A percentile compares a stretch with the other conserved stretches of the same genome.
Conservation (phyloP, 2,329 filamentous ascomycete genomes). For the Fusarium sp. region DNA sequence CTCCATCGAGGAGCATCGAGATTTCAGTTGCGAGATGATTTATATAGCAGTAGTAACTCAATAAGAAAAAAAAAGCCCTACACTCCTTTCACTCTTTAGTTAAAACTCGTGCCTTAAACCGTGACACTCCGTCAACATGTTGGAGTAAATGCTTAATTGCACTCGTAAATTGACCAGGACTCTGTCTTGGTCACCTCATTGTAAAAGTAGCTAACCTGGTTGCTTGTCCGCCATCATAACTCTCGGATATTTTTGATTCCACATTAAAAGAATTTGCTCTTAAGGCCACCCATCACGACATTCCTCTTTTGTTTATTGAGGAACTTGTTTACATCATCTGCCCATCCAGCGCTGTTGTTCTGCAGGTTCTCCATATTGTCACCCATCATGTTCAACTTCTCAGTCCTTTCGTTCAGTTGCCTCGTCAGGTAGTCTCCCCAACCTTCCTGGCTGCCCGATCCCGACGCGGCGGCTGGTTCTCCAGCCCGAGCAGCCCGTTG, state of each 20-base stretch:
- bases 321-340: slow-evolving; percentile 87
- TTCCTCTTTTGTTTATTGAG: slow-evolving; percentile 88
- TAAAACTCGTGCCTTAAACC: not conserved
- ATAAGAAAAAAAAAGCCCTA: not conserved
- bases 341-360: slow-evolving; percentile 82
- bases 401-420: slow-evolving; percentile 88
- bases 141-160: not conserved
- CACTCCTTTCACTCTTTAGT: not conserved
- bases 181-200: slow-evolving; percentile 18
- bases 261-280: slow-evolving; percentile 62
- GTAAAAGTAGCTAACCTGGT: not conserved
- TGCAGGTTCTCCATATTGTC: slow-evolving; percentile 87
- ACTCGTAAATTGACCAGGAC: not conserved
- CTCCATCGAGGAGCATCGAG: not conserved
- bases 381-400: slow-evolving; percentile 82
- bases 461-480: slow-evolving; percentile 42
- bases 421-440: slow-evolving; percentile 84
- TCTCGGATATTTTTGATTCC: not conserved
- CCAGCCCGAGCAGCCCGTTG: slow-evolving; percentile 64
- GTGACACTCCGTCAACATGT: not conserved
- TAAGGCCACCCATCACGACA: slow-evolving; percentile 74
- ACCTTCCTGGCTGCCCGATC: slow-evolving; percentile 60
- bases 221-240: not conserved
- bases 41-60: not conserved
- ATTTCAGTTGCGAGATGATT: not conserved